phyloP scores from a whole-genome alignment of 1,284 basidiomycete genomes.

The Coriolopsis trogii region DNA sequence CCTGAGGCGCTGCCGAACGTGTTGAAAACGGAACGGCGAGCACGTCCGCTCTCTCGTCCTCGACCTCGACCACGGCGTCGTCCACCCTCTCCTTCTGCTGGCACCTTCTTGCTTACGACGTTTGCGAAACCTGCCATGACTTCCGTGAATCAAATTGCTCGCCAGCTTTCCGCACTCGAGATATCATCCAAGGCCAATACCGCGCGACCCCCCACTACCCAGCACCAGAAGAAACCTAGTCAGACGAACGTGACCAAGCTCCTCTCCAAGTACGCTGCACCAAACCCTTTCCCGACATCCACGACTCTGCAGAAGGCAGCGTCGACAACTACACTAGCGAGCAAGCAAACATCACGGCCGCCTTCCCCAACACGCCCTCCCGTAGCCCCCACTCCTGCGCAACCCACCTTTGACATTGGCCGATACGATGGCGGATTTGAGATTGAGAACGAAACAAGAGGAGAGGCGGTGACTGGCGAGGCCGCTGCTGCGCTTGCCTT shows the following conservation, averaged over 20 bases:
- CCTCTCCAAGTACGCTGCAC: constrained; percentile 66
- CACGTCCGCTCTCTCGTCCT: constrained; percentile 7
- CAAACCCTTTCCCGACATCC: constrained; percentile 43
- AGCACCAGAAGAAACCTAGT: constrained; percentile 54
- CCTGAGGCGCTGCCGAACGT: constrained; percentile 7
- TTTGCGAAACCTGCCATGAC: constrained; percentile 38
- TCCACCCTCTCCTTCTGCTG: background rate
- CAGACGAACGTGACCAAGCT: constrained; percentile 65
- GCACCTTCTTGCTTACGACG: background rate
- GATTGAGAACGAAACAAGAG: constrained; percentile 71
- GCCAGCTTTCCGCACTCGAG: constrained; percentile 52
- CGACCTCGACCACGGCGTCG: constrained; percentile 20
- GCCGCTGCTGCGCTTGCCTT: constrained; percentile 77
- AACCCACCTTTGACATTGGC: constrained; percentile 66
- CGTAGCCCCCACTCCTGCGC: constrained; percentile 9
- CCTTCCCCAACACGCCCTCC: constrained; percentile 29
- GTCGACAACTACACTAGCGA: constrained; percentile 26
- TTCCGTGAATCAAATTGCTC: constrained; percentile 46
- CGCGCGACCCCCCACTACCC: constrained; percentile 33
- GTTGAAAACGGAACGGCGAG: constrained; percentile 24
- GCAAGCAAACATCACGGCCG: constrained; percentile 32
- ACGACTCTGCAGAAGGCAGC: constrained; percentile 28
- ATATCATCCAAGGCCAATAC: constrained; percentile 48
- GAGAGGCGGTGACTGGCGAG: constrained; percentile 65
- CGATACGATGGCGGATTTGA: constrained; percentile 88